Conservation (phyloP, 768 basidiomycete species). For the Lentinula aciculospora region DNA sequence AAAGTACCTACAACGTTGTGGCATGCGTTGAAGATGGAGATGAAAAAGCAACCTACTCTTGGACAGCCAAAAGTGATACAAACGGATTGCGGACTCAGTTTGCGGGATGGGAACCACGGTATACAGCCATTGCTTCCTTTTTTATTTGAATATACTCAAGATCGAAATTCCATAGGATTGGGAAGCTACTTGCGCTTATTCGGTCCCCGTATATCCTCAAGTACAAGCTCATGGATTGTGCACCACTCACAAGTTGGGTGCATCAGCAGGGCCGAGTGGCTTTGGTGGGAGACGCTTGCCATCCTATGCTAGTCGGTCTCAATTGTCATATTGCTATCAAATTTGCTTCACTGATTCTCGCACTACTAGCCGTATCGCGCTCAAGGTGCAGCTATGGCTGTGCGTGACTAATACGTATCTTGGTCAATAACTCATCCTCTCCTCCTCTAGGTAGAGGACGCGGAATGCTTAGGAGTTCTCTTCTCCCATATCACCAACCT, state of each 20-base stretch:
- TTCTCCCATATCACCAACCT: conserved; percentile 27
- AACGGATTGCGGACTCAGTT: too few species aligned
- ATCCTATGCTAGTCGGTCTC: not conserved
- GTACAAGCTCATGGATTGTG: not conserved
- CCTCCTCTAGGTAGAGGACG: conserved; percentile 27
- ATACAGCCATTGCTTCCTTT: too few species aligned
- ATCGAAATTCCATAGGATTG: too few species aligned
- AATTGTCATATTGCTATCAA: not conserved
- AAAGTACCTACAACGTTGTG: too few species aligned
- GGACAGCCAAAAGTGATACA: too few species aligned
- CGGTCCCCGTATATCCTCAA: too few species aligned
- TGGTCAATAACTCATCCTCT: not conserved
- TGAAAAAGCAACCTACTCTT: too few species aligned
- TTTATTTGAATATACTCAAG: too few species aligned
- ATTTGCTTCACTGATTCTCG: not conserved
- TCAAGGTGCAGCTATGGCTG: conserved; percentile 19
- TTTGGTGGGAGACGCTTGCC: not conserved
- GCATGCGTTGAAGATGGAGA: too few species aligned
- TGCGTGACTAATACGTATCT: too few species aligned
- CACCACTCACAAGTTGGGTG: not conserved
- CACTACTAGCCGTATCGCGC: conserved; percentile 48
- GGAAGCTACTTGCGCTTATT: too few species aligned
- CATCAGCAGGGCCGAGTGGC: not conserved
- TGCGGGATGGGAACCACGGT: too few species aligned
- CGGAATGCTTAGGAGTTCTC: conserved; percentile 24